Base-by-base conservation (phyloP, 1,139 yeast species). In the Pichia sp. region DNA sequence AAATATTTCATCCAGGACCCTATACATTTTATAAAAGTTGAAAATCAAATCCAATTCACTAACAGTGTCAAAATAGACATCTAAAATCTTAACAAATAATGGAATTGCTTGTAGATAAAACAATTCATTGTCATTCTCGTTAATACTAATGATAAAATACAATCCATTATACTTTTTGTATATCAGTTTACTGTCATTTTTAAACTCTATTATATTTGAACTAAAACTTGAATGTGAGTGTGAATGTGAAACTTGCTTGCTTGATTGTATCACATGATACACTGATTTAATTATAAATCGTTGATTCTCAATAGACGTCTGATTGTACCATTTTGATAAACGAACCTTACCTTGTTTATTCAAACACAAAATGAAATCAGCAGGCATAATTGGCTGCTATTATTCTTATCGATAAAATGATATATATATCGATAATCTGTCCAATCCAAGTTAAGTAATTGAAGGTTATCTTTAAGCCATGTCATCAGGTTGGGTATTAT, bases 271-370 rank as follows among this genome's bases (percentile, higher is more conserved):
- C 40, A 88, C 69, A 51, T 92, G 73, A 67, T 90, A 96, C n/a
- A 89, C 82, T 44, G 85, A 89, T 38, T 72, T 72, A 37, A 81
- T 77, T 44, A 74, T 58, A 47, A 66, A 69, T 50, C 73, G 66
- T 56, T 80, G 77, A 53, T 78, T 83, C 36, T 73, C 70, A 42
- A 82, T 85, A 2, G 63, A 42, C 49, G 65, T 70, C 15, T 65
- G 55, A 44, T 68, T 65, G 59, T 75, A 92, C 94, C 95, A 90
- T 64, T 88, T 85, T 22, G 88, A 83, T 24, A 92, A 70, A 51
- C 98, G 76, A 36, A 92, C 79, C 59, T 87, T 86, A n/a, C 98
- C 97, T 67, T 89, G 97, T 53, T 96, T 76, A 64, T 90, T 92
- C 62, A 90, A 81, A 44, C 92, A 84, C 42, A 90, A 67, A 43